A percentile compares a stretch with the other conserved stretches of the same genome.
These are phyloP conservation scores for Erythrophleum fordii DNA, from an alignment of 306 rosid species.

Conservation along the genomic window DNA sequence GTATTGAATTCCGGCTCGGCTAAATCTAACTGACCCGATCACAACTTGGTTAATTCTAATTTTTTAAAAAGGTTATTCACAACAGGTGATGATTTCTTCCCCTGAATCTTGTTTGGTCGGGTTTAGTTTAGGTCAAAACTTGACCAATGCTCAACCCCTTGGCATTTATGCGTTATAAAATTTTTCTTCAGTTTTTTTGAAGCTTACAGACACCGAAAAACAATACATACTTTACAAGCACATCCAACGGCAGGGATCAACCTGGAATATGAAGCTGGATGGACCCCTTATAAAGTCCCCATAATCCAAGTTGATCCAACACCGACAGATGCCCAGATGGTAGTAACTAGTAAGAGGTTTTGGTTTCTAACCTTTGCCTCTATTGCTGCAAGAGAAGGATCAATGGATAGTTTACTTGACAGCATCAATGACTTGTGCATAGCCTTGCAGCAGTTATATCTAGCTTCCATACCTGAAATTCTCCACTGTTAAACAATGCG, in stretches of 20 bases:
- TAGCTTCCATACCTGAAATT: slow-evolving; percentile 86
- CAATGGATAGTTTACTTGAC: slow-evolving; percentile 58
- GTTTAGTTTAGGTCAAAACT: background rate
- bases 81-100: background rate
- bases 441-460: slow-evolving; percentile 79
- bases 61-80: too few species aligned
- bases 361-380: slow-evolving; percentile 66
- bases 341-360: slow-evolving; percentile 5
- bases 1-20: background rate
- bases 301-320: background rate
- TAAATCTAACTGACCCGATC: too few species aligned
- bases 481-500: background rate
- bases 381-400: slow-evolving; percentile 62
- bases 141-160: background rate
- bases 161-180: background rate
- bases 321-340: background rate
- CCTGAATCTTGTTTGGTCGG: background rate
- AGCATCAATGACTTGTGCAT: slow-evolving; percentile 59
- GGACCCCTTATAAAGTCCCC: background rate
- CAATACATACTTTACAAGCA: background rate
- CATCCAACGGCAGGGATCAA: background rate
- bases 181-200: background rate
- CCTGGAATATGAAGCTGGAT: background rate
- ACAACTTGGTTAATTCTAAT: too few species aligned
- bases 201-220: background rate